These are phyloP conservation scores for Penicillium decumbens DNA, from an alignment of 2,329 filamentous ascomycete species.

Conservation along the genomic window DNA sequence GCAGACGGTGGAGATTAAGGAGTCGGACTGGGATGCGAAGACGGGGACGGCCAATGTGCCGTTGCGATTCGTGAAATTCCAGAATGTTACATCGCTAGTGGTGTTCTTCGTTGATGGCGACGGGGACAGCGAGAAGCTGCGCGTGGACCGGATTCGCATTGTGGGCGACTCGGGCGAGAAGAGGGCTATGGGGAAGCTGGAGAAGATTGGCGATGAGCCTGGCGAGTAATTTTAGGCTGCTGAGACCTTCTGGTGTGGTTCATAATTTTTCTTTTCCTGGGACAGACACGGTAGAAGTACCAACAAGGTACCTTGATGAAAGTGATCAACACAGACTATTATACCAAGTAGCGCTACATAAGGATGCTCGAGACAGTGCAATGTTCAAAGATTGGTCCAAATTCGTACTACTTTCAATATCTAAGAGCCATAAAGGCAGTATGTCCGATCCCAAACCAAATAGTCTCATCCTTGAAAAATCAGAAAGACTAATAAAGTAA, in stretches of 20 bases:
- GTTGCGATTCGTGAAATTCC: constrained; percentile 94
- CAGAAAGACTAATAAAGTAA: constrained; percentile 48
- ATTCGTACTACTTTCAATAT: neutral
- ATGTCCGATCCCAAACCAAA: constrained; percentile 57
- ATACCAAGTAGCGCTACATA: neutral
- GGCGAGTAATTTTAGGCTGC: constrained; percentile 48
- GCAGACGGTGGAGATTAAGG: constrained; percentile 69
- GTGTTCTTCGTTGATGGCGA: constrained; percentile 86
- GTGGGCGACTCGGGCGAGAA: constrained; percentile 90
- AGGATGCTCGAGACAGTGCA: neutral
- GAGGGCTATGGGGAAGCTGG: constrained; percentile 85
- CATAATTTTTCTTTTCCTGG: neutral
- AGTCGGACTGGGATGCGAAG: constrained; percentile 71
- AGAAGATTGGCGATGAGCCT: constrained; percentile 80
- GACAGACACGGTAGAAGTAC: neutral
- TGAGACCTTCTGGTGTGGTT: neutral
- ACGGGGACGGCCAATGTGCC: constrained; percentile 67
- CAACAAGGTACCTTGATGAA: neutral
- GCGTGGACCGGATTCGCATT: constrained; percentile 59
- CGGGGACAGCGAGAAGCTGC: constrained; percentile 75
- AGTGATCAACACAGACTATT: neutral
- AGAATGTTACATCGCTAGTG: constrained; percentile 81
- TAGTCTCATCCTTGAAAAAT: constrained; percentile 43
- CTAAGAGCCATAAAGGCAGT: constrained; percentile 15
- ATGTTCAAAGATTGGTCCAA: neutral